Evolutionary conservation across 257 asterid genomes (phyloP).

Genomic region (Eustoma russellianum): DNA sequence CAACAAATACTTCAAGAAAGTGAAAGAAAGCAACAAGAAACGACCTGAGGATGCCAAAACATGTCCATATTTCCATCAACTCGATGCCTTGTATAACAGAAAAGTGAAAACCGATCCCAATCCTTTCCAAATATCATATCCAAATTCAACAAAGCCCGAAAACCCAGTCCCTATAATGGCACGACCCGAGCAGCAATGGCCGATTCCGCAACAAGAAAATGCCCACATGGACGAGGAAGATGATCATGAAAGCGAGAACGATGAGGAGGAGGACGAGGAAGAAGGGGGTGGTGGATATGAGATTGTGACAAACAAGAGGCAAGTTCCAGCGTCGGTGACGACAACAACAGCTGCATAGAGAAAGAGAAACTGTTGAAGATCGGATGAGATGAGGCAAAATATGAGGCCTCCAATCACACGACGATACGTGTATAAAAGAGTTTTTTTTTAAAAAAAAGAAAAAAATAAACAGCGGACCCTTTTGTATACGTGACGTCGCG

Average conservation of each 20-base stretch:
- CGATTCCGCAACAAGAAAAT: constrained; percentile 24
- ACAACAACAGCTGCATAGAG: constrained; percentile 24
- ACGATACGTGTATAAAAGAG: too few species aligned
- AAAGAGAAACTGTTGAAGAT: too few species aligned
- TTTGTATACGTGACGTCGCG: too few species aligned
- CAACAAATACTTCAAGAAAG: constrained; percentile 92
- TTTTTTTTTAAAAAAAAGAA: too few species aligned
- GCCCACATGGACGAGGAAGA: constrained; percentile 14
- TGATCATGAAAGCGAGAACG: constrained; percentile 28
- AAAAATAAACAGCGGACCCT: too few species aligned
- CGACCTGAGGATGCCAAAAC: constrained; percentile 84
- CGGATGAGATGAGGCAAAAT: too few species aligned
- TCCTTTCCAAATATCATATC: constrained; percentile 6
- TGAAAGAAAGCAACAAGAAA: constrained; percentile 73
- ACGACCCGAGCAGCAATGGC: constrained; percentile 93
- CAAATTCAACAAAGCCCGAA: constrained; percentile 17
- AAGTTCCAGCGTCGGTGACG: constrained; percentile 26
- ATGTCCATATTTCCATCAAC: constrained; percentile 82
- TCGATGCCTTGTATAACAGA: constrained; percentile 71
- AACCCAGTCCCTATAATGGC: constrained; percentile 69
- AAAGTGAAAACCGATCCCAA: constrained; percentile 24
- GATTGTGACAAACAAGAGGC: constrained; percentile 52
- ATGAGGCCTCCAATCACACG: too few species aligned
- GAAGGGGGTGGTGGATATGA: constrained; percentile 50
- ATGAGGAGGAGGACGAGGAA: constrained; percentile 19